These are phyloP conservation scores for Erodium trifolium DNA, from an alignment of 441 rosid genomes.

Conservation along the genomic window DNA sequence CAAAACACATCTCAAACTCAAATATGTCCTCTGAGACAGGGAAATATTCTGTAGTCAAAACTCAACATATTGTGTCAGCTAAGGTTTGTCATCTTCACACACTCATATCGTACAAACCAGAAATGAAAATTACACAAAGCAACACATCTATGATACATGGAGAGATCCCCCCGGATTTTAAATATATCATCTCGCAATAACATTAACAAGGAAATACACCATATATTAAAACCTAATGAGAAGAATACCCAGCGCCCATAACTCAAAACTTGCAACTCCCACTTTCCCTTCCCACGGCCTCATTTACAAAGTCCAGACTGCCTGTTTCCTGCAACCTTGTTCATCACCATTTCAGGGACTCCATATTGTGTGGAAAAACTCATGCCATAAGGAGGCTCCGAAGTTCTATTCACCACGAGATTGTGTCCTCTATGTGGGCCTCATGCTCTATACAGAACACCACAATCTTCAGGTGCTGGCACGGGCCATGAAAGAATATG, in stretches of 20 bases:
- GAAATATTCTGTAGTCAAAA: constrained; percentile 15
- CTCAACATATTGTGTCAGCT: constrained; percentile 19
- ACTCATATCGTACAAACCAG: constrained; percentile 29
- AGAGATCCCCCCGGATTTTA: constrained; percentile 22
- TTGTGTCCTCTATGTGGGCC: constrained; percentile 29
- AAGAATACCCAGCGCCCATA: constrained; percentile 31
- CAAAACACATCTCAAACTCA: not conserved
- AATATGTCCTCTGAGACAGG: not conserved
- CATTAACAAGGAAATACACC: constrained; percentile 20
- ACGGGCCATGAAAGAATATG: constrained; percentile 23
- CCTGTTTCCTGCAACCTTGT: constrained; percentile 25
- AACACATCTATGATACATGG: constrained; percentile 43
- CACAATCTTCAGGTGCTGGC: constrained; percentile 31
- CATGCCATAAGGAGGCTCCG: constrained; percentile 23
- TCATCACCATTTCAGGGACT: constrained; percentile 26
- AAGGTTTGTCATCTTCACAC: constrained; percentile 30
- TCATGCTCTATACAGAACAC: constrained; percentile 37
- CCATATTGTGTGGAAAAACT: constrained; percentile 18
- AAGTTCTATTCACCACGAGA: constrained; percentile 14
- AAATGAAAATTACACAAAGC: constrained; percentile 7
- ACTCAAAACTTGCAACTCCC: too few species aligned
- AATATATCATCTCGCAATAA: constrained; percentile 25
- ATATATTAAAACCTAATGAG: constrained; percentile 25
- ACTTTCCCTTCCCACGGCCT: constrained; percentile 31
- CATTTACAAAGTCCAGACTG: constrained; percentile 18